Base-by-base conservation (phyloP, 192 early-diverging fungal genomes). In the Coemansia sp. region DNA sequence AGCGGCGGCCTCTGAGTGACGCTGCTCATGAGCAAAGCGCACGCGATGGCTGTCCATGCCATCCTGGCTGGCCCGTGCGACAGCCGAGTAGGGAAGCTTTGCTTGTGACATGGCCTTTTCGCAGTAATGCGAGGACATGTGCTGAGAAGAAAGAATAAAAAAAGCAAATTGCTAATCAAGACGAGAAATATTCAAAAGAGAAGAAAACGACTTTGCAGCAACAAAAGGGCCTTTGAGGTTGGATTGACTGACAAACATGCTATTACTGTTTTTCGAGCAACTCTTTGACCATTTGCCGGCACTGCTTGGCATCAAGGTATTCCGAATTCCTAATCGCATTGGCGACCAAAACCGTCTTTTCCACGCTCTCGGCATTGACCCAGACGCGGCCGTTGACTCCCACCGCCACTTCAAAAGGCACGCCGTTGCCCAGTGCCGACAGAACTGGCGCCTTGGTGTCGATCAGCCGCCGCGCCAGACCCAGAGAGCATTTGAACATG, bases 321-420 rank as follows among this genome's bases (percentile, higher is more conserved):
- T 94, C 92, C 0, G 87, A 88, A 50, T 86, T 84, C 40, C 83
- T 80, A 56, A 95, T 88, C 1, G 86, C 87, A 55, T 91, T 92
- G 18, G 75, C 73, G 8, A 87, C 74, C 42, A 86, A 53, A 32
- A 93, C 85, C 1, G 89, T 91, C 44, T 87, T 81, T 26, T 74
- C 72, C 3, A 83, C 54, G 22, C 62, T 74, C 24, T 83, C 85
- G 10, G 90, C 83, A 32, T 90, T 89, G 53, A 99, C 70, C 95
- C 97, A 99, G 33, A 98, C 84, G 19, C 90, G 86, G 15, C 97
- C 97, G 66, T 99, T 99, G 68, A 95, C 83, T 5, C 95, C 97
- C 27, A 95, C 84, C 1, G 94, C 93, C 5, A 83, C 82, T 68
- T 99, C 95, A 65, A 95, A 95, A 2, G 92, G 84, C 29, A 94